Conservation (phyloP, 2,329 filamentous ascomycete species). For the Hypoxylon sp. region DNA sequence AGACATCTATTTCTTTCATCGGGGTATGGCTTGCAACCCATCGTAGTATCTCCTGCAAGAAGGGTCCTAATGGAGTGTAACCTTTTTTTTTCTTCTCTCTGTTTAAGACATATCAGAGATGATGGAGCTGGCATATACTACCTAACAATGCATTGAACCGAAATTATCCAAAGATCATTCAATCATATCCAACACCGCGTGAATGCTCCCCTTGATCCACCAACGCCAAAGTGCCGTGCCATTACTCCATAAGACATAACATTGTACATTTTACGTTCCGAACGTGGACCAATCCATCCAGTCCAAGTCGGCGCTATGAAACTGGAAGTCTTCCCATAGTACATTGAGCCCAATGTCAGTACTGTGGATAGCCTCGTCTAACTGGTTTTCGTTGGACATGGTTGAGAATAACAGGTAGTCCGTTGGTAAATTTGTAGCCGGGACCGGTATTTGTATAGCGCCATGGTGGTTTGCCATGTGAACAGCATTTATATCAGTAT, state of each 20-base stretch:
- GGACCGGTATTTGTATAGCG: conserved; percentile 48
- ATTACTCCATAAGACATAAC: conserved; percentile 19
- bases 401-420: conserved; percentile 56
- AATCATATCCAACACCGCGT: conserved; percentile 32
- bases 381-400: conserved; percentile 56
- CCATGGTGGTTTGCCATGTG: conserved; percentile 46
- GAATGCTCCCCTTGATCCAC: conserved; percentile 34
- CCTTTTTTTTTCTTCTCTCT: conserved; percentile 21
- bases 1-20: conserved; percentile 23
- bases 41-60: conserved; percentile 31
- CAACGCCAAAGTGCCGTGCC: conserved; percentile 36
- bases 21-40: conserved; percentile 27
- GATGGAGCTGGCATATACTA: conserved; percentile 18
- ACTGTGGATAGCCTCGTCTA: conserved; percentile 56
- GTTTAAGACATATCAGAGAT: conserved; percentile 12
- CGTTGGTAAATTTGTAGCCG: conserved; percentile 44
- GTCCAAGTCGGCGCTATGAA: conserved; percentile 55
- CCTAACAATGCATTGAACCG: conserved; percentile 31
- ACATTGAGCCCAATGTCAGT: conserved; percentile 54
- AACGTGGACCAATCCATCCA: conserved; percentile 57
- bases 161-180: conserved; percentile 27
- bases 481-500: conserved; percentile 40
- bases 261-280: conserved; percentile 35
- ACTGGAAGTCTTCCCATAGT: conserved; percentile 56
- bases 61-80: conserved; percentile 30